These are phyloP conservation scores for Prunella vulgaris DNA, from an alignment of 257 asterid species.

Conservation along the genomic window DNA sequence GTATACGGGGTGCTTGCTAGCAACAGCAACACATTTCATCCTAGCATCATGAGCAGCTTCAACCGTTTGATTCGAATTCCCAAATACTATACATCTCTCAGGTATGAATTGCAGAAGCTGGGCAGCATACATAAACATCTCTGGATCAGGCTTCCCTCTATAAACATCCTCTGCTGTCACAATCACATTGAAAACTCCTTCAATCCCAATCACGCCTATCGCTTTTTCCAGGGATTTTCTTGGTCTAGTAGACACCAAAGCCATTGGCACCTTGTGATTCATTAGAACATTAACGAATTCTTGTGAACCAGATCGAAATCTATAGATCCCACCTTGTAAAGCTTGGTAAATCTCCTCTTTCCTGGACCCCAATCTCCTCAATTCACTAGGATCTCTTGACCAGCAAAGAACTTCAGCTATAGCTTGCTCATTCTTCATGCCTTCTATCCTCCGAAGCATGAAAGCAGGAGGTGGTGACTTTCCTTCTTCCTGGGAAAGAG, in stretches of 20 bases:
- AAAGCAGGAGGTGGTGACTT: constrained; percentile 76
- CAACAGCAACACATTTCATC: constrained; percentile 94
- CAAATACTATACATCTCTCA: constrained; percentile 84
- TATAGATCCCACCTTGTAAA: constrained; percentile 72
- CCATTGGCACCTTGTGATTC: constrained; percentile 89
- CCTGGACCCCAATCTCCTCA: constrained; percentile 61
- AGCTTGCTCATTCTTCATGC: constrained; percentile 98
- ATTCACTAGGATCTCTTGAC: constrained; percentile 71
- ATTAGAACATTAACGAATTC: constrained; percentile 59
- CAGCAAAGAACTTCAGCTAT: constrained; percentile 93
- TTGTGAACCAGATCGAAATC: constrained; percentile 78
- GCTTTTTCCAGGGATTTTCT: constrained; percentile 66
- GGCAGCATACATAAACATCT: constrained; percentile 87
- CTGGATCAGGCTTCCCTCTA: constrained; percentile 96
- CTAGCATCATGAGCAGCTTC: constrained; percentile 97
- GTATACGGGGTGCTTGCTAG: constrained; percentile 79
- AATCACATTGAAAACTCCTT: constrained; percentile 61
- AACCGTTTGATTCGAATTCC: constrained; percentile 82
- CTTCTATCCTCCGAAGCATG: constrained; percentile 71
- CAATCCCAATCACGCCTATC: constrained; percentile 57
- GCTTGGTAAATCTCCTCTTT: constrained; percentile 83
- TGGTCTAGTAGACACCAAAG: constrained; percentile 85
- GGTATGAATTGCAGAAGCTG: constrained; percentile 78
- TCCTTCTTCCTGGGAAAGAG: constrained; percentile 77
- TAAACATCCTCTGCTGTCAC: constrained; percentile 88